A percentile compares a stretch with the other conserved stretches of the same genome.
These are phyloP conservation scores for Aspergillus asperescens DNA, from an alignment of 495 filamentous ascomycete genomes.

Conservation along the genomic window DNA sequence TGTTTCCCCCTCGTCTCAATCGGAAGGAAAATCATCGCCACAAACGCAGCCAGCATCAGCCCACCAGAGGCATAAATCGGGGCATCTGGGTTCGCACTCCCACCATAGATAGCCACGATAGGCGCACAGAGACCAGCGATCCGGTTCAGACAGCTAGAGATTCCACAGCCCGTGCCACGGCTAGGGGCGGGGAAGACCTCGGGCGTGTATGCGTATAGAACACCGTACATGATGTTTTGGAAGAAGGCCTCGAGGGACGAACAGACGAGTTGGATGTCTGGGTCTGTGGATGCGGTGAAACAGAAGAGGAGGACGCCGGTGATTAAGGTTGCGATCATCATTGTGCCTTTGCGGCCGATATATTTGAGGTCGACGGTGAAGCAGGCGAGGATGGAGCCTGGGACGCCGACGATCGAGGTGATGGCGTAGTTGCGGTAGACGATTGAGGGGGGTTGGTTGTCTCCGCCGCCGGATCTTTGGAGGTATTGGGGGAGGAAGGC, in stretches of 20 bases:
- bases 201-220: slow-evolving; percentile 57
- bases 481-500: slow-evolving; percentile 57
- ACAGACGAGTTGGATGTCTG: slow-evolving; percentile 48
- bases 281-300: slow-evolving; percentile 48
- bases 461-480: slow-evolving; percentile 31
- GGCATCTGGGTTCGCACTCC: slow-evolving; percentile 35
- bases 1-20: slow-evolving; percentile 52
- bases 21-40: slow-evolving; percentile 48
- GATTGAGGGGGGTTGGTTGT: slow-evolving; percentile 36
- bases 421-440: slow-evolving; percentile 60
- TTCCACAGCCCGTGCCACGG: slow-evolving; percentile 55
- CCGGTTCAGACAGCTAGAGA: slow-evolving; percentile 52
- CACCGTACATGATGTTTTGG: slow-evolving; percentile 62
- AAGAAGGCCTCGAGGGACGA: slow-evolving; percentile 52
- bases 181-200: slow-evolving; percentile 57
- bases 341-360: slow-evolving; percentile 56
- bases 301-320: slow-evolving; percentile 55
- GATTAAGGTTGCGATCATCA: slow-evolving; percentile 48
- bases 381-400: slow-evolving; percentile 51
- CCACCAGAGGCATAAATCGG: slow-evolving; percentile 51
- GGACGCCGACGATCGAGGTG: slow-evolving; percentile 52
- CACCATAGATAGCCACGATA: slow-evolving; percentile 50
- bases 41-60: slow-evolving; percentile 47
- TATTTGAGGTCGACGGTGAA: slow-evolving; percentile 54
- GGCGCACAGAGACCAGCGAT: slow-evolving; percentile 55